phyloP scores from a whole-genome alignment of 2,329 filamentous ascomycete species.

The Amesomyces nigricolor region DNA sequence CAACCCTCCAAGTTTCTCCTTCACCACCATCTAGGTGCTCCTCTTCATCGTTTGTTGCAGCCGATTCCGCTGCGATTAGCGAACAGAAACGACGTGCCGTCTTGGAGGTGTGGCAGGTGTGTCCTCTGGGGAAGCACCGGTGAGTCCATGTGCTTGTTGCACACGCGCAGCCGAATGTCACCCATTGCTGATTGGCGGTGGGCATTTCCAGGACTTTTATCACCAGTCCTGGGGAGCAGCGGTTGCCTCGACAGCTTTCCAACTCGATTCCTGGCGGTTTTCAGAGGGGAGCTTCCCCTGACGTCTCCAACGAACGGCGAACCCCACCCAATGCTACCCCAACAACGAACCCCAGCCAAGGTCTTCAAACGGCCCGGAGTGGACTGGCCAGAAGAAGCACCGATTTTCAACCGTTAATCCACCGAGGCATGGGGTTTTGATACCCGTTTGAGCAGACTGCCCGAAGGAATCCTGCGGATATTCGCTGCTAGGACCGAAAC shows the following conservation, averaged over 20 bases:
- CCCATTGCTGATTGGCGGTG: constrained; percentile 5
- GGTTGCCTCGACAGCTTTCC: constrained; percentile 9
- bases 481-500: constrained; percentile 5
- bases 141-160: constrained; percentile 11
- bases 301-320: constrained; percentile 1
- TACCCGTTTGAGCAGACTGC: background rate
- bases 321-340: constrained; percentile 17
- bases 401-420: background rate
- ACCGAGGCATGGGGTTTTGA: background rate
- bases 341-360: constrained; percentile 2
- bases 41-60: background rate
- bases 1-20: background rate
- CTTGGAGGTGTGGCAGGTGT: background rate
- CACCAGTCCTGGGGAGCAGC: background rate
- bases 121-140: background rate
- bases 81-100: background rate
- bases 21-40: too few species aligned
- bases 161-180: constrained; percentile 21
- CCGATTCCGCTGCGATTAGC: background rate
- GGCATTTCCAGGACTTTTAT: constrained; percentile 2
- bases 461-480: background rate
- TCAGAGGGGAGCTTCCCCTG: background rate
- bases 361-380: constrained; percentile 21
- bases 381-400: constrained; percentile 1
- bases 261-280: constrained; percentile 13